Evolutionary conservation across 179 eudicot species (phyloP).

Genomic region (Sideroxylon spinosum): DNA sequence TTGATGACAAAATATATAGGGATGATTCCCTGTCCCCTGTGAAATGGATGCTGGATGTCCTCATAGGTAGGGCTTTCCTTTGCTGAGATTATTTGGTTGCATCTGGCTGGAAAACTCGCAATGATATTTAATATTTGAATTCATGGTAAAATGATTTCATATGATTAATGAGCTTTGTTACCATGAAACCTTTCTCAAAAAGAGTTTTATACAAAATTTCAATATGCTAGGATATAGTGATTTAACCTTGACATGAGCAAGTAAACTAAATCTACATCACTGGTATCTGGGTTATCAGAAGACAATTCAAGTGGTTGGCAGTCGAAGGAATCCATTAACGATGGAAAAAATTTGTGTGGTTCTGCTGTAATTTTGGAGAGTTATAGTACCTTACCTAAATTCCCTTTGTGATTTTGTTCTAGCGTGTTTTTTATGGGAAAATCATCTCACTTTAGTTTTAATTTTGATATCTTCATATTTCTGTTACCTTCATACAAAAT

Average conservation of each 20-base stretch:
- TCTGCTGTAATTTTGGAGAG: background rate
- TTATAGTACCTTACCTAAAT: background rate
- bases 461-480: background rate
- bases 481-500: too few relatives aligned
- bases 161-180: too few relatives aligned
- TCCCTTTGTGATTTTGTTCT: background rate
- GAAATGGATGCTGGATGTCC: conserved; percentile 41
- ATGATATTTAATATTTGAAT: background rate
- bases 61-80: conserved; percentile 45
- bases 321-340: background rate
- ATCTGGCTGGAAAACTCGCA: background rate
- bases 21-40: conserved; percentile 70
- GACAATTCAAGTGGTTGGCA: background rate
- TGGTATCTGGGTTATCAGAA: background rate
- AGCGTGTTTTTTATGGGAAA: background rate
- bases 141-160: background rate
- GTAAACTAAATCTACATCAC: background rate
- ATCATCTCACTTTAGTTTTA: background rate
- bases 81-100: background rate
- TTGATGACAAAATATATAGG: conserved; percentile 51
- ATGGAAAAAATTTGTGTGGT: background rate
- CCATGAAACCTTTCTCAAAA: background rate
- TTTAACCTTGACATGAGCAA: background rate
- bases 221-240: background rate
- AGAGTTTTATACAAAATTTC: background rate